These are phyloP conservation scores for Amaranthus cruentus DNA, from an alignment of 148 eudicot species.

Conservation along the genomic window DNA sequence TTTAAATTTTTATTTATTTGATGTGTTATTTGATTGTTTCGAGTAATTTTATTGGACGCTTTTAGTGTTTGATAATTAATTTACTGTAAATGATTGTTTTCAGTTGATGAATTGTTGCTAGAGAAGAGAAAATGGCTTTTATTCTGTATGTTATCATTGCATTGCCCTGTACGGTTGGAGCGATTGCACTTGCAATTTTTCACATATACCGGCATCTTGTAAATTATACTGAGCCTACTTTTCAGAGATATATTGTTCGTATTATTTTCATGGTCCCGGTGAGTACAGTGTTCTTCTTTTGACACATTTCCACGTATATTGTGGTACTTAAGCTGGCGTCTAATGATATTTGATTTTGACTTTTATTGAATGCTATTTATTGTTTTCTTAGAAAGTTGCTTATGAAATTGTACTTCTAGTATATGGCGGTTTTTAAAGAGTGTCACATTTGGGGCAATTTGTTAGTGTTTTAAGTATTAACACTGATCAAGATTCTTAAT, in stretches of 20 bases:
- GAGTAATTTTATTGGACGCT: too few relatives aligned
- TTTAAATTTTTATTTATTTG: not conserved
- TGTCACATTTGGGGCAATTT: too few relatives aligned
- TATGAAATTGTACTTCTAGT: not conserved
- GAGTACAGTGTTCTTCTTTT: conserved; percentile 30
- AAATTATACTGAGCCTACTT: conserved; percentile 96
- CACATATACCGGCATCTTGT: conserved; percentile 82
- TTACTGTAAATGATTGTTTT: conserved; percentile 8
- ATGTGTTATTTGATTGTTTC: not conserved
- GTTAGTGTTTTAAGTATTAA: too few relatives aligned
- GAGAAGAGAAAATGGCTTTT: conserved; percentile 54
- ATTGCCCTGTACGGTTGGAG: conserved; percentile 85
- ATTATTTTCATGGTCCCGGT: conserved; percentile 98
- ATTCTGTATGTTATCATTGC: conserved; percentile 66
- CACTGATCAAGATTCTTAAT: not conserved
- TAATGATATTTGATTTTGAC: not conserved
- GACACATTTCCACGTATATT: not conserved
- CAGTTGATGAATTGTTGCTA: conserved; percentile 32
- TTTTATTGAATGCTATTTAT: not conserved
- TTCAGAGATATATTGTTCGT: conserved; percentile 91
- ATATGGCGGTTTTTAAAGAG: not conserved
- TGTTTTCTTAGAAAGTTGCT: not conserved
- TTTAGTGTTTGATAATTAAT: not conserved
- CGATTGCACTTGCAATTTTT: conserved; percentile 61
- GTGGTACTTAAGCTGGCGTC: not conserved